Base-by-base conservation (phyloP, 129 eudicot species). In the Chrysanthemum lavandulifolium region DNA sequence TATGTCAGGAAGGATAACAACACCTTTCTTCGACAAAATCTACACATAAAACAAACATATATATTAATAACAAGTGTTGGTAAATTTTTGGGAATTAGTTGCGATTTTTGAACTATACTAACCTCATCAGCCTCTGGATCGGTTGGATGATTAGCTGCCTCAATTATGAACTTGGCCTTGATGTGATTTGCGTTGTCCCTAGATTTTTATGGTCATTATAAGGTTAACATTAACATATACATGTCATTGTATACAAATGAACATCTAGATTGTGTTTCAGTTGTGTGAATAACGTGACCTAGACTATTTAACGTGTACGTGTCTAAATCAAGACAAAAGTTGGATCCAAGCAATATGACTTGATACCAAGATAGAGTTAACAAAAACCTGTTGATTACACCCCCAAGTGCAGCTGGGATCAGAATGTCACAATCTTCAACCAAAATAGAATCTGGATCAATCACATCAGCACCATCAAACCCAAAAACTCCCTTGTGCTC, bases 51-150 rank as follows among this genome's bases (percentile, higher is more conserved):
- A 27, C 2, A 18, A 5, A 69, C 16, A 63, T 14, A 61, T 33
- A 59, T 21, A 58, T 9, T 4, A 4, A 52, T 16, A 50, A 10
- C 10, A 27, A 29, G 2, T 4, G 3, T 60, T 60, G 31, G 29
- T 25, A 60, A 19, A 56, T 25, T 27, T 51, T 13, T 14, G 51
- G 40, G 48, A 62, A 19, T 4, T 23, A 1, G 53, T 23, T 40
- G 23, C 23, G 16, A 57, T 13, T n/a, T 50, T 21, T 13, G n/a
- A 33, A 50, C 73, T 76, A 43, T 45, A 59, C 73, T 83, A 65
- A 92, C 96, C 97, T 90, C 97, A 64, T 94, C 97, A 2, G 97
- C 99, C 66, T 94, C 96, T 6, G 98, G 98, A 61, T 94, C 98
- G 65, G 98, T 90, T 1, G 98, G 98, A 76, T 94, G 98, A 71